Base-by-base conservation (phyloP, 2,329 filamentous ascomycete genomes). In the Penicillium digitatum region DNA sequence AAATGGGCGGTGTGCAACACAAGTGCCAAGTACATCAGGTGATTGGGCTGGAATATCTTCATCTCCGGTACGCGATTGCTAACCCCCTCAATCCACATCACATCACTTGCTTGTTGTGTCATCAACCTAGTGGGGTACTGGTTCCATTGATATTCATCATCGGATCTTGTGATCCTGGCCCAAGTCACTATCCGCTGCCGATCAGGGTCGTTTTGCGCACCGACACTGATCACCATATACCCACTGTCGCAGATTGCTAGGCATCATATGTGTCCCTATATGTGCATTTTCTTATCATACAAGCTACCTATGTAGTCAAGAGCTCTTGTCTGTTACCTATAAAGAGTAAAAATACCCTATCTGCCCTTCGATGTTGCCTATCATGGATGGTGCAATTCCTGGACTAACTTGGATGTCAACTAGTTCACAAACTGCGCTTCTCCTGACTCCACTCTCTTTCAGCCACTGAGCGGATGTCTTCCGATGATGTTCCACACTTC, bases 401-500 rank as follows among this genome's bases (percentile, higher is more conserved):
- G 44, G 46, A 54, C 59, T 64, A 55, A 64, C 54, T 51, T 34
- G 24, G 12, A 16, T n/a, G 12, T 16, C 14, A 32, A 32, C 51
- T 37, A 39, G 40, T 52, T 54, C 20, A 44, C 32, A 54, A 10
- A 48, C 20, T 12, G 11, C 39, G n/a, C n/a, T 35, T 5, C 16
- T 32, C 12, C 29, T 39, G 16, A 38, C 34, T 43, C 37, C 49
- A 38, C 45, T 46, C 44, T 55, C 38, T 37, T 39, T 48, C 50
- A 56, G 62, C 51, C 47, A 46, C 44, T 26, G 55, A 50, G 66
- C 70, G 72, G 65, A 75, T 76, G 74, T 72, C 71, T 73, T 67
- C 73, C 66, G 73, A 74, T 62, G 72, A 76, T 74, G 74, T 61
- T 69, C 63, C 66, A 66, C 62, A 56, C 61, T 66, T 49, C 39